Evolutionary conservation across 2,329 filamentous ascomycete genomes (phyloP).

Genomic region (Cytospora paraplurivora): DNA sequence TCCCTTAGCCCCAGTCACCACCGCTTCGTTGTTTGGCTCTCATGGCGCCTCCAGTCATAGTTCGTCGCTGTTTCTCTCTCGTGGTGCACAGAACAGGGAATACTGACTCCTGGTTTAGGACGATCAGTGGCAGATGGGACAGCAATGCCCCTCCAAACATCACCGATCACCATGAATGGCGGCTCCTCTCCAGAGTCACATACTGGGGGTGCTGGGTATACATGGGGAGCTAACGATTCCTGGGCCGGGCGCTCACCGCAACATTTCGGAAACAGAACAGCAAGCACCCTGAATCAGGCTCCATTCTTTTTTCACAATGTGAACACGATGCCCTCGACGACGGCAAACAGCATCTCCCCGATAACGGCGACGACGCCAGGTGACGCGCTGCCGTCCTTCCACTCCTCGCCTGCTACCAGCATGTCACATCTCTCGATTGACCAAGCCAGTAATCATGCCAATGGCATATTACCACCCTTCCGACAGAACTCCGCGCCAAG

Average conservation of each 20-base stretch:
- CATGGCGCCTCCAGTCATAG: conserved; percentile 39
- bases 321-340: conserved; percentile 26
- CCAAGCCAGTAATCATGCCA: conserved; percentile 23
- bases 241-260: conserved; percentile 28
- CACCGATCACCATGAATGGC: conserved; percentile 26
- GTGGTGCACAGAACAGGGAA: conserved; percentile 32
- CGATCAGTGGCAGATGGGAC: conserved; percentile 26
- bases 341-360: conserved; percentile 27
- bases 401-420: conserved; percentile 29
- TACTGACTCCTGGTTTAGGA: conserved; percentile 25
- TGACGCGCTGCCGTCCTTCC: conserved; percentile 28
- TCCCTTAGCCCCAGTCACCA: conserved; percentile 31
- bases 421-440: conserved; percentile 30
- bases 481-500: conserved; percentile 22
- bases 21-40: conserved; percentile 51
- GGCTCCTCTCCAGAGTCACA: conserved; percentile 28
- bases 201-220: conserved; percentile 26
- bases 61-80: conserved; percentile 31
- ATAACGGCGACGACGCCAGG: conserved; percentile 28
- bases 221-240: conserved; percentile 26
- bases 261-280: conserved; percentile 25
- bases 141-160: conserved; percentile 27
- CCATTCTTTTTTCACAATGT: conserved; percentile 27
- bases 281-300: conserved; percentile 21
- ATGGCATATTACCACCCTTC: conserved; percentile 28